Percentiles rank a stretch among this genome's conserved stretches.
These are phyloP conservation scores for Apiospora kogelbergensis DNA, from an alignment of 2,329 filamentous ascomycete genomes.

Conservation along the genomic window DNA sequence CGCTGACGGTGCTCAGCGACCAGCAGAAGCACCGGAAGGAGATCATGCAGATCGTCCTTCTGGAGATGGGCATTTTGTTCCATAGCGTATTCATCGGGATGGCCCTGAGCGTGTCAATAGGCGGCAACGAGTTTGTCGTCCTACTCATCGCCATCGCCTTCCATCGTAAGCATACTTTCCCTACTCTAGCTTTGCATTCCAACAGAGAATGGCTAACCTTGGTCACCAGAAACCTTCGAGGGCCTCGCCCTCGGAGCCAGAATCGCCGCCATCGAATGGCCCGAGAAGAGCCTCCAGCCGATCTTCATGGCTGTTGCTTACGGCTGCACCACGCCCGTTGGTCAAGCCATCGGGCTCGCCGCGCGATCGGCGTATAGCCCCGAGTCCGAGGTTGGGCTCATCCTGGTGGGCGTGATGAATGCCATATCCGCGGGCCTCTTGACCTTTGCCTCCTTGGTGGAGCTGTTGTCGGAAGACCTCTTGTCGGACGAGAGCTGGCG, in stretches of 20 bases:
- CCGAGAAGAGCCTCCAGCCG: conserved; percentile 43
- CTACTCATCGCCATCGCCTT: conserved; percentile 56
- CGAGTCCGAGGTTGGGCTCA: conserved; percentile 61
- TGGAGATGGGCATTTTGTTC: conserved; percentile 65
- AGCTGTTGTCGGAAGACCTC: conserved; percentile 72
- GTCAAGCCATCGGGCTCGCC: conserved; percentile 71
- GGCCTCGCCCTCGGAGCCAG: conserved; percentile 65
- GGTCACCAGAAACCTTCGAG: conserved; percentile 41
- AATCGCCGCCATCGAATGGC: conserved; percentile 56
- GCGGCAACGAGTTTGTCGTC: conserved; percentile 47
- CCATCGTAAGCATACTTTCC: conserved; percentile 31
- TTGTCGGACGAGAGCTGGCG: conserved; percentile 63
- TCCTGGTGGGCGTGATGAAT: conserved; percentile 74
- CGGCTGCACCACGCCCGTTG: conserved; percentile 63
- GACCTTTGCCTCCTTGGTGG: conserved; percentile 69
- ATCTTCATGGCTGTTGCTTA: conserved; percentile 60
- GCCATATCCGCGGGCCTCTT: conserved; percentile 71
- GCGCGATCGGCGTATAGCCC: conserved; percentile 72
- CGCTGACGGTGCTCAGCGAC: not conserved
- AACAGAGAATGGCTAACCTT: not conserved
- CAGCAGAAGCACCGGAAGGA: conserved; percentile 42
- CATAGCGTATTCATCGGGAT: conserved; percentile 62
- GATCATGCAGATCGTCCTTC: conserved; percentile 58
- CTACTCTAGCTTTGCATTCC: too few relatives aligned
- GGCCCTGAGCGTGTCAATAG: conserved; percentile 52